A percentile compares a stretch with the other conserved stretches of the same genome.
Evolutionary conservation across 192 early-diverging fungal species (phyloP).

Genomic region (Dissophora globulifera): DNA sequence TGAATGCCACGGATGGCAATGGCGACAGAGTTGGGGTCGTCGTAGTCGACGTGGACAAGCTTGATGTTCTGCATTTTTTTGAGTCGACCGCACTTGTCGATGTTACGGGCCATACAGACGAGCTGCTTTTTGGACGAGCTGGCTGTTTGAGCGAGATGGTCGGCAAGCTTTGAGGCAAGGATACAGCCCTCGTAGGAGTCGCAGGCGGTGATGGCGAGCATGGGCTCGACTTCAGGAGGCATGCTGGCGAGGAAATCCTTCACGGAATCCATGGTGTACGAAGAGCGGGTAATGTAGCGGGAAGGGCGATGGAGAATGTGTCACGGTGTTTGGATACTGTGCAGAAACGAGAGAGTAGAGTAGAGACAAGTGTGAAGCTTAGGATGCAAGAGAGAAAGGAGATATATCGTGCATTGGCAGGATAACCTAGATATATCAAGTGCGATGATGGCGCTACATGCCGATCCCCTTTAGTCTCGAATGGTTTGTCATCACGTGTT

Average conservation of each 20-base stretch:
- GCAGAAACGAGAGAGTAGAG: neutral
- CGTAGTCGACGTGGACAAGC: slow-evolving; percentile 24
- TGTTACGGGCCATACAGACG: slow-evolving; percentile 21
- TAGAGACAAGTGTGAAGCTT: neutral
- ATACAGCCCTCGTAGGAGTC: slow-evolving; percentile 32
- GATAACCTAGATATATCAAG: too few relatives aligned
- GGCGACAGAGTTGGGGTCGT: slow-evolving; percentile 3
- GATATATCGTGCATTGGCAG: too few relatives aligned
- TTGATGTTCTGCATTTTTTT: slow-evolving; percentile 2
- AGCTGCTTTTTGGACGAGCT: too few relatives aligned
- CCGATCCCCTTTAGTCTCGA: too few relatives aligned
- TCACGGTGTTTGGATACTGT: too few relatives aligned
- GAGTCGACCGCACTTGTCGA: slow-evolving; percentile 6
- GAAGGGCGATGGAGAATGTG: neutral
- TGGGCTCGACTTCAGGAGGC: neutral
- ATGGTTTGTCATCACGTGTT: too few relatives aligned
- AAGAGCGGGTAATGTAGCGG: too few relatives aligned
- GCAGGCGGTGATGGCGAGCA: slow-evolving; percentile 35
- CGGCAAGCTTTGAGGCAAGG: slow-evolving; percentile 17
- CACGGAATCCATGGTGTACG: too few relatives aligned
- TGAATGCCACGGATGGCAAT: slow-evolving; percentile 28
- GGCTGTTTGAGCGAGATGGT: slow-evolving; percentile 14
- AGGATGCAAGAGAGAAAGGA: too few relatives aligned
- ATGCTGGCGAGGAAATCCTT: too few relatives aligned
- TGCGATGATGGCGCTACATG: too few relatives aligned